Percentiles rank a stretch among this genome's conserved stretches.
Evolutionary conservation across 768 basidiomycete species (phyloP).

Genomic region (Boletus fagicola): DNA sequence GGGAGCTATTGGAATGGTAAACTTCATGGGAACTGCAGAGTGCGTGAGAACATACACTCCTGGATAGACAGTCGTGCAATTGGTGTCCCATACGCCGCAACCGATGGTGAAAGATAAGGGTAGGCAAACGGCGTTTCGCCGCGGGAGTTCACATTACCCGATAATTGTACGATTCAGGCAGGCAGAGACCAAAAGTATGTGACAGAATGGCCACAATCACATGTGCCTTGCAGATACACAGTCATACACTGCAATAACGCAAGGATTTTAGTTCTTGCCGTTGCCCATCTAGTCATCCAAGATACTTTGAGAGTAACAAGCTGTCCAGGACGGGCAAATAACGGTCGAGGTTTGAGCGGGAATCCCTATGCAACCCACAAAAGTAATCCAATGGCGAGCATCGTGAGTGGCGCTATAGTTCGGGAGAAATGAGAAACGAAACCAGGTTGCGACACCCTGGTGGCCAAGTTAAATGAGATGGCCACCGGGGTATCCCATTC

Average conservation of each 20-base stretch:
- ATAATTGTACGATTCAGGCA: slow-evolving; percentile 49
- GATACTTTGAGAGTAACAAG: background rate
- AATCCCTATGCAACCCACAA: background rate
- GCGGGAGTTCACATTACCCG: slow-evolving; percentile 24
- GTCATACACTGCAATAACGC: background rate
- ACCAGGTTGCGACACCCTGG: no score
- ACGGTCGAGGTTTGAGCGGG: background rate
- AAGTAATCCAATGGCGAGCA: background rate
- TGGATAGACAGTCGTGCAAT: slow-evolving; percentile 45
- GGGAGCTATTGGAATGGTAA: slow-evolving; percentile 39
- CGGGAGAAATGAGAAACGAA: no score
- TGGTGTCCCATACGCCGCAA: slow-evolving; percentile 50
- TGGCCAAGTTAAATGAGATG: no score
- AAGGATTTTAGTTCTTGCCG: background rate
- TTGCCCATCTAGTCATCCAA: background rate
- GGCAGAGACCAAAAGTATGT: no score
- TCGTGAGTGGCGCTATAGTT: background rate
- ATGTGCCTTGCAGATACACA: background rate
- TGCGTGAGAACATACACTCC: slow-evolving; percentile 17
- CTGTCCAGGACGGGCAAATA: background rate
- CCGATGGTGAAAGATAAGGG: slow-evolving; percentile 28
- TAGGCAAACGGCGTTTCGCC: background rate
- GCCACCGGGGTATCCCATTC: no score
- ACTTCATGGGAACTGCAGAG: background rate
- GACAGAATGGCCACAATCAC: background rate